Conservation (phyloP, 495 filamentous ascomycete species). For the Oidiodendron maius region DNA sequence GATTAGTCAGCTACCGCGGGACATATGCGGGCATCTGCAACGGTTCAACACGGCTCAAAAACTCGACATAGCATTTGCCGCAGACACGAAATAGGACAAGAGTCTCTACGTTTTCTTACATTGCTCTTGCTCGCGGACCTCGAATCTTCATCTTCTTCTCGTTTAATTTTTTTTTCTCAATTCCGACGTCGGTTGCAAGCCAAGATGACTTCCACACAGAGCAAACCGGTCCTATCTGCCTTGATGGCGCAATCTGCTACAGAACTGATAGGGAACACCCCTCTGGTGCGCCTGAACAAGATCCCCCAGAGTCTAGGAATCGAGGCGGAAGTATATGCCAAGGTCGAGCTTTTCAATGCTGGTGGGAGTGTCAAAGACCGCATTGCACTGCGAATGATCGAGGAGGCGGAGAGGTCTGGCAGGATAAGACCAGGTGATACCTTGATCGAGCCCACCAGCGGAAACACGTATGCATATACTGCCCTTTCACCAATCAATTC, state of each 20-base stretch:
- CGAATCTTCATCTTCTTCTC: not conserved
- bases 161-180: too few species aligned
- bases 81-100: too few species aligned
- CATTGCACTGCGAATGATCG: constrained; percentile 96
- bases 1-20: too few species aligned
- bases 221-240: constrained; percentile 11
- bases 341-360: constrained; percentile 95
- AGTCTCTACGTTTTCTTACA: not conserved
- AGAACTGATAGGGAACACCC: constrained; percentile 84
- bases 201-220: constrained; percentile 5
- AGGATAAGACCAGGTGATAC: constrained; percentile 97
- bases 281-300: constrained; percentile 84
- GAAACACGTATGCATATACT: constrained; percentile 67
- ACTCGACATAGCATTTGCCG: too few species aligned
- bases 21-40: too few species aligned
- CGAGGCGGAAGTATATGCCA: constrained; percentile 85
- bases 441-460: constrained; percentile 94
- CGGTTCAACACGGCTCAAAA: too few species aligned
- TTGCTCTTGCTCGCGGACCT: too few species aligned
- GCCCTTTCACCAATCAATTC: constrained; percentile 2
- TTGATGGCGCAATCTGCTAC: constrained; percentile 32
- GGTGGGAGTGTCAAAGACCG: constrained; percentile 97
- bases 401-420: constrained; percentile 84
- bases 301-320: constrained; percentile 87
- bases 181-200: not conserved